Evolutionary conservation across 176 grass and related monocot genomes (phyloP), one percentile per base, ranked within the genome.

Genomic region (Tillandsia fasciculata): DNA sequence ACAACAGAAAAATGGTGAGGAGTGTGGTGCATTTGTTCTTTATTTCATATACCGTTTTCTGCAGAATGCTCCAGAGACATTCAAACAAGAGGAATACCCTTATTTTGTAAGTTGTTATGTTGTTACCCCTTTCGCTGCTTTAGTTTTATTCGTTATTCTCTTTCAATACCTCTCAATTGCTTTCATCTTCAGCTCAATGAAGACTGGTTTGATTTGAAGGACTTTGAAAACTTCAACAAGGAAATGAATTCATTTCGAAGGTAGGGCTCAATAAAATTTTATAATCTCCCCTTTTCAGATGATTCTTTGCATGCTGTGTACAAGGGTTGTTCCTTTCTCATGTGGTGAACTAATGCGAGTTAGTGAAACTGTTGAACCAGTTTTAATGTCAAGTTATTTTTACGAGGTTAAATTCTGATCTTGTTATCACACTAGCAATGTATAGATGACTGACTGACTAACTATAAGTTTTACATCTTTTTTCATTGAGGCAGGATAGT

Each of bases 21-120:
- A 96, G 69, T 96, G 91, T 77, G 91, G 91, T 48, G 77, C 82
- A 74, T 96, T 79, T 96, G 85, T 86, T 77, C 78, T 96, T 64
- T 96, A 91, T 68, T 96, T 96, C 64, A 82, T 96, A 54, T 29
- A 78, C 48, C 82, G 56, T 77, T 91, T 91, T 86, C 58, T 96
- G 76, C 63, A 67, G 53, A 70, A 68, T 23, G 61, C 85, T 48
- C 85, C 83, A 70, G 73, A 70, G 75, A 82, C 85, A 82, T 86
- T 86, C 65, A 83, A 49, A 26, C 63, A 86, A 26, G 67, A 91
- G 71, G 88, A 76, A 71, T 82, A 80, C 53, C 78, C 65, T 28
- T 64, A 51, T 49, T 77, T 77, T 61, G 74, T 65, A 70, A 56
- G 56, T 71, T 70, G 51, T 50, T 67, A 69, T 24, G 48, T 64